Evolutionary conservation across 1,139 yeast species (phyloP).

Genomic region (Casaregolazyma lundiana): DNA sequence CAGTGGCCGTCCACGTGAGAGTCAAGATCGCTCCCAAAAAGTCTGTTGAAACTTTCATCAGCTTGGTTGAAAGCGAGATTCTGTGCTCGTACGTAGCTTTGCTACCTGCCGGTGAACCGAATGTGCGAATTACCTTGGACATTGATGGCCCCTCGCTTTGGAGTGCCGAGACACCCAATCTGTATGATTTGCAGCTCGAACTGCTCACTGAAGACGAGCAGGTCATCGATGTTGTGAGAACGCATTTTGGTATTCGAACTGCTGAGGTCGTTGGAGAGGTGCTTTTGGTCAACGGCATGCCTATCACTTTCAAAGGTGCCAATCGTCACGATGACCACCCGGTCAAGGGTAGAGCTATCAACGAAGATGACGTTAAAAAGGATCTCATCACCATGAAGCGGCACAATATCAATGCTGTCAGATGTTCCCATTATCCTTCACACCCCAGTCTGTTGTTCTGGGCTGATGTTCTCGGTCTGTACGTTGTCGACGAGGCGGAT

Average conservation of each 20-base stretch:
- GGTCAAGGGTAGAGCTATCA: slow-evolving; percentile 35
- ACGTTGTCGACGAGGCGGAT: slow-evolving; percentile 39
- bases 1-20: slow-evolving; percentile 10
- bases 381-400: slow-evolving; percentile 35
- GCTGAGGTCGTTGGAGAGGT: slow-evolving; percentile 31
- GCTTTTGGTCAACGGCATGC: slow-evolving; percentile 31
- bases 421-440: slow-evolving; percentile 38
- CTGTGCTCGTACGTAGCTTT: no score
- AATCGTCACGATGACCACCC: slow-evolving; percentile 38
- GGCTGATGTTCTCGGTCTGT: slow-evolving; percentile 33
- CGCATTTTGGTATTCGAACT: slow-evolving; percentile 34
- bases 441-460: slow-evolving; percentile 23
- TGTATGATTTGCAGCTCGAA: slow-evolving; percentile 28
- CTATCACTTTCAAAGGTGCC: slow-evolving; percentile 32
- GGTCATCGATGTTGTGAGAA: slow-evolving; percentile 21
- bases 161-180: slow-evolving; percentile 36
- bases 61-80: no score
- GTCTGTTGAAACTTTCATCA: no score
- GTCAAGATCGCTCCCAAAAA: not conserved
- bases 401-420: slow-evolving; percentile 36
- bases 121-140: slow-evolving; percentile 9
- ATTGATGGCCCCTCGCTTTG: slow-evolving; percentile 28
- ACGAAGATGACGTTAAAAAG: slow-evolving; percentile 30
- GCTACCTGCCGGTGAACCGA: not conserved
- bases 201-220: slow-evolving; percentile 15